These are phyloP conservation scores for Mollisiaceae sp. DNA, from an alignment of 2,329 filamentous ascomycete species.

Conservation along the genomic window DNA sequence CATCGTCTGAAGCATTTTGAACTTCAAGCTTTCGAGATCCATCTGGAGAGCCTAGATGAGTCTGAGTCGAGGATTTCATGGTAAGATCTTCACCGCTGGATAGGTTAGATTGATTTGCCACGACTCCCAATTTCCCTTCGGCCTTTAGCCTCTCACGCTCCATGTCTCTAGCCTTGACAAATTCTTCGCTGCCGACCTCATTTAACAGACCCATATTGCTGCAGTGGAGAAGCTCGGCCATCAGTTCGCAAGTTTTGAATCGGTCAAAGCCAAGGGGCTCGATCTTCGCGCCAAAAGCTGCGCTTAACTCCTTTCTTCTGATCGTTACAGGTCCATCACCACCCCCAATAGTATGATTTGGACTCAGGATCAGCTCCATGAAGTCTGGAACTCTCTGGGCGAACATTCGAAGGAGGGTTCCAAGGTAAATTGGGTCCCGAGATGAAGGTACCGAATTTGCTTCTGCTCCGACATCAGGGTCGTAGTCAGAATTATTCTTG, in stretches of 20 bases:
- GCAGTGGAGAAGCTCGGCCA: constrained; percentile 96
- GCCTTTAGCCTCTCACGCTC: constrained; percentile 80
- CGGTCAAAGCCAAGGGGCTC: constrained; percentile 95
- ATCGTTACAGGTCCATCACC: constrained; percentile 63
- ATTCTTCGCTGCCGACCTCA: constrained; percentile 85
- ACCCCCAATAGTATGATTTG: constrained; percentile 61
- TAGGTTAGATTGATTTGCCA: constrained; percentile 50
- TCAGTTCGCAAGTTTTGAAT: constrained; percentile 98
- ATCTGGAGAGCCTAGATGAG: constrained; percentile 58
- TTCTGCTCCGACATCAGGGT: constrained; percentile 86
- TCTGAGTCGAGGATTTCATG: constrained; percentile 59
- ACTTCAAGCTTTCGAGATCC: constrained; percentile 75
- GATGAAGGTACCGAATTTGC: constrained; percentile 80
- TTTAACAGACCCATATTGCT: constrained; percentile 98
- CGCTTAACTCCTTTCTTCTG: constrained; percentile 75
- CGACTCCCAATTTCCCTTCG: constrained; percentile 70
- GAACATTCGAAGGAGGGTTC: constrained; percentile 86
- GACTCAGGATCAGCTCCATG: constrained; percentile 85
- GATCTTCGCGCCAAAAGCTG: constrained; percentile 88
- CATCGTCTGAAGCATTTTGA: constrained; percentile 82
- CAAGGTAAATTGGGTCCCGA: constrained; percentile 93
- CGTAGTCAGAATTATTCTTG: constrained; percentile 99
- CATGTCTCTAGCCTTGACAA: constrained; percentile 78
- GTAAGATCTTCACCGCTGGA: constrained; percentile 64
- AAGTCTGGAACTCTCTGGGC: constrained; percentile 92